Conservation (phyloP, 805 yeast species). For the Schwanniomyces yamadae region DNA sequence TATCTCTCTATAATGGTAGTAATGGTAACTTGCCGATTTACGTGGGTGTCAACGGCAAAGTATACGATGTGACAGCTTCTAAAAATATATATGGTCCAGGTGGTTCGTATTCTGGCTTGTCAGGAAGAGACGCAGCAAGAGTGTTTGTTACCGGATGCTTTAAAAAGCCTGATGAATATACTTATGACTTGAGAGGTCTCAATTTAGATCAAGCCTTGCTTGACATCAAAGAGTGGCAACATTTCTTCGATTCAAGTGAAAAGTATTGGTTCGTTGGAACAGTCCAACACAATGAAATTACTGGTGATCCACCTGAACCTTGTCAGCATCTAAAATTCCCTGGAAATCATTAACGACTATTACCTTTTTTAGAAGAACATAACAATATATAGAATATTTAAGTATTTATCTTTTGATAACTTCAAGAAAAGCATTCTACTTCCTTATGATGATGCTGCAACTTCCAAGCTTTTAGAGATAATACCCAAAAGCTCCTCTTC, state of each 20-base stretch:
- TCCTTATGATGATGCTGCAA: constrained; percentile 24
- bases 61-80: constrained; percentile 60
- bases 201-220: constrained; percentile 37
- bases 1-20: constrained; percentile 52
- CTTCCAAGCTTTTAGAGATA: constrained; percentile 52
- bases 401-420: constrained; percentile 1
- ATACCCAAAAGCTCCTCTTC: constrained; percentile 51
- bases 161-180: constrained; percentile 49
- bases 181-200: constrained; percentile 66
- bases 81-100: constrained; percentile 55
- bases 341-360: constrained; percentile 4
- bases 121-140: constrained; percentile 68
- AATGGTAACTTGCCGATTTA: constrained; percentile 51
- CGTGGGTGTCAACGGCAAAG: constrained; percentile 57
- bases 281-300: constrained; percentile 44
- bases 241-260: constrained; percentile 42
- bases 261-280: constrained; percentile 65
- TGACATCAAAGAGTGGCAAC: constrained; percentile 53
- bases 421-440: too few relatives aligned
- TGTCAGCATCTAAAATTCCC: constrained; percentile 39
- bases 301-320: constrained; percentile 51
- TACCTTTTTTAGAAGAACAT: background rate
- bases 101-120: constrained; percentile 55
- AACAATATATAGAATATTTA: background rate
- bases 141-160: constrained; percentile 74